Conservation (phyloP, 2,329 filamentous ascomycete genomes). For the Helicocarpus griseus region DNA sequence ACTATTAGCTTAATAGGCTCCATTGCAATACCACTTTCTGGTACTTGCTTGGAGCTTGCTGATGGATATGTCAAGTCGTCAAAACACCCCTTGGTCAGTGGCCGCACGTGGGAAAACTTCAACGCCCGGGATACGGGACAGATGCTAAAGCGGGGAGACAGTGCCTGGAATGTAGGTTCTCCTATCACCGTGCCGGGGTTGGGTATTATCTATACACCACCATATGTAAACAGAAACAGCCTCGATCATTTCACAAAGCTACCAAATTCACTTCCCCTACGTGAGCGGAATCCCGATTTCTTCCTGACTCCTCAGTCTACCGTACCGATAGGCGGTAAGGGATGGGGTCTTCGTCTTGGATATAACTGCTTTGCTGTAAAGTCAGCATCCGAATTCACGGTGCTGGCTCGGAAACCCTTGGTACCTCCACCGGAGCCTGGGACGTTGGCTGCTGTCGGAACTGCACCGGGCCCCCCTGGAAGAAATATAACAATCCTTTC, state of each 20-base stretch:
- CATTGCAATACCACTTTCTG: slow-evolving; percentile 8
- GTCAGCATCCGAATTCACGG: slow-evolving; percentile 6
- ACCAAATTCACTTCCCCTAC: slow-evolving; percentile 1
- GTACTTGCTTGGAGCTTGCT: slow-evolving; percentile 5
- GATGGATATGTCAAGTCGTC: slow-evolving; percentile 4
- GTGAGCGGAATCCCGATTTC: background rate
- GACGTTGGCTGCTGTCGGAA: background rate
- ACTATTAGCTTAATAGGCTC: background rate
- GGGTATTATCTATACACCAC: slow-evolving; percentile 6
- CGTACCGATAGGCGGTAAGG: slow-evolving; percentile 2
- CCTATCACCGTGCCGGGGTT: slow-evolving; percentile 3
- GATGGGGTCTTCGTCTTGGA: slow-evolving; percentile 6
- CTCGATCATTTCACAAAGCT: background rate
- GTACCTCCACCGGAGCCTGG: no score
- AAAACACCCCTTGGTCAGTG: slow-evolving; percentile 1
- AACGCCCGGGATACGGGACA: slow-evolving; percentile 1
- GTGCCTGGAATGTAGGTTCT: background rate
- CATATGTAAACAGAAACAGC: slow-evolving; percentile 1
- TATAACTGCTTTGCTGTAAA: slow-evolving; percentile 7
- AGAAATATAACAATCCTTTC: background rate
- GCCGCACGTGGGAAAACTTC: slow-evolving; percentile 2
- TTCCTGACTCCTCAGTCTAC: slow-evolving; percentile 6
- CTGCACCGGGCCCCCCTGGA: background rate
- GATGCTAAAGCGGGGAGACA: background rate
- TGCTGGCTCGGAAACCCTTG: background rate